phyloP scores from a whole-genome alignment of 352 stramenopile genomes.

The Globisporangium lucens region DNA sequence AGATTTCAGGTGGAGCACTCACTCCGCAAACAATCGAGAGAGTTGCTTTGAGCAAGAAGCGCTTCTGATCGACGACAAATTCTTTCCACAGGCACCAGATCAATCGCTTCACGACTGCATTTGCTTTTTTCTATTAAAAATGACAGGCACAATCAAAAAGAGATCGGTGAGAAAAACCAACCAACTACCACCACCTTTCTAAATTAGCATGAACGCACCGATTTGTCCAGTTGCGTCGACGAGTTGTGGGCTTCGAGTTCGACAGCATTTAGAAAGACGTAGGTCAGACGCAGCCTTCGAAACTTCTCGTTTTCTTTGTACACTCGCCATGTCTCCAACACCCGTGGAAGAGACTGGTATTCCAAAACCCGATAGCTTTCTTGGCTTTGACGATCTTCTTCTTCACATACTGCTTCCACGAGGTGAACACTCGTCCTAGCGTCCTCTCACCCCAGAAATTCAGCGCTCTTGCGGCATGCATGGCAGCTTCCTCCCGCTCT shows the following conservation, averaged over 20 bases:
- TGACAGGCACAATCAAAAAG: background rate
- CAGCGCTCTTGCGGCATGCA: slow-evolving; percentile 47
- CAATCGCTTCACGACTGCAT: slow-evolving; percentile 37
- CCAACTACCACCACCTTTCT: background rate
- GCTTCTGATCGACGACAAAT: slow-evolving; percentile 56
- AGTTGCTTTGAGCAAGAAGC: slow-evolving; percentile 65
- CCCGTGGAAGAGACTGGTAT: slow-evolving; percentile 53
- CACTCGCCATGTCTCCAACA: slow-evolving; percentile 49
- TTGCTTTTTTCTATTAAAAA: slow-evolving; percentile 34
- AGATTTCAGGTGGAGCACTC: slow-evolving; percentile 14
- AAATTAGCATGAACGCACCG: slow-evolving; percentile 20
- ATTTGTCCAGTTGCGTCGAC: slow-evolving; percentile 38
- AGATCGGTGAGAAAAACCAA: background rate
- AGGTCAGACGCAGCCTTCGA: slow-evolving; percentile 34
- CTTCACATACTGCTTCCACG: slow-evolving; percentile 42
- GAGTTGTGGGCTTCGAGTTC: slow-evolving; percentile 75
- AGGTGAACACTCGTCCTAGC: slow-evolving; percentile 38
- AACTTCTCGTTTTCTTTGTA: slow-evolving; percentile 26
- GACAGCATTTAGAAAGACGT: slow-evolving; percentile 64
- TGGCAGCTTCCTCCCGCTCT: slow-evolving; percentile 24
- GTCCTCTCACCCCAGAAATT: slow-evolving; percentile 60
- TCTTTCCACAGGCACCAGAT: slow-evolving; percentile 48
- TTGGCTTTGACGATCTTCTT: slow-evolving; percentile 41
- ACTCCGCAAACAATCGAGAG: slow-evolving; percentile 70
- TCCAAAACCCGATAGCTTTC: slow-evolving; percentile 68